Conservation (phyloP, 2,329 filamentous ascomycete species). For the Rhexocercosporidium sp. region DNA sequence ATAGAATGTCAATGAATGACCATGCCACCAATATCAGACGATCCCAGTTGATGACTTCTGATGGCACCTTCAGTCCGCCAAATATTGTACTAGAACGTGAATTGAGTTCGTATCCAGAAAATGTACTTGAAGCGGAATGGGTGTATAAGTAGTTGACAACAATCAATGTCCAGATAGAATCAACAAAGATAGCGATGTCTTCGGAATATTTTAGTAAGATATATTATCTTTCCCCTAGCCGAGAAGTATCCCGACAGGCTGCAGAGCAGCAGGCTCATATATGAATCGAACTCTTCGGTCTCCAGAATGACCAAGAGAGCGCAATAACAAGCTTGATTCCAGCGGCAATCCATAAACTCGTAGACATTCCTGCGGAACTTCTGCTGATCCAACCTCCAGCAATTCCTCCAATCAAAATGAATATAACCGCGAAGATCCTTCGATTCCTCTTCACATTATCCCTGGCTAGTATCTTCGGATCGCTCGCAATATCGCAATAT, state of each 20-base stretch:
- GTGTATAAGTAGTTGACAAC: background rate
- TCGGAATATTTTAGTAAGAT: too few relatives aligned
- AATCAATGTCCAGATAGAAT: background rate
- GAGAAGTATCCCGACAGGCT: too few relatives aligned
- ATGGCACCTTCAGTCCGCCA: background rate
- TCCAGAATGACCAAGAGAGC: slow-evolving; percentile 66
- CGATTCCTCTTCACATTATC: slow-evolving; percentile 59
- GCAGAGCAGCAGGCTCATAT: too few relatives aligned
- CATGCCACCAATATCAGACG: background rate
- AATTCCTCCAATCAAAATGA: slow-evolving; percentile 59
- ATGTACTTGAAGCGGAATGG: background rate
- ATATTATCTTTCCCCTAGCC: too few relatives aligned
- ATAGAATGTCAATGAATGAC: background rate
- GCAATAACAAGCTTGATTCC: slow-evolving; percentile 61
- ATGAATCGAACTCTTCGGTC: slow-evolving; percentile 35
- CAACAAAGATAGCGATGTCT: too few relatives aligned
- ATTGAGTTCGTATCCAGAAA: background rate
- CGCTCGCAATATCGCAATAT: slow-evolving; percentile 81
- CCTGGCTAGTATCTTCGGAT: slow-evolving; percentile 54
- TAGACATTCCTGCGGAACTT: slow-evolving; percentile 55
- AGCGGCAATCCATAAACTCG: slow-evolving; percentile 52
- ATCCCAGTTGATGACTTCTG: background rate
- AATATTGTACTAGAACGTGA: background rate
- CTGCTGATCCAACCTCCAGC: slow-evolving; percentile 59
- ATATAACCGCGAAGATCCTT: slow-evolving; percentile 53